A percentile compares a stretch with the other conserved stretches of the same genome.
These are phyloP conservation scores for Cladosporium sp. DNA, from an alignment of 2,329 filamentous ascomycete species.

Conservation along the genomic window DNA sequence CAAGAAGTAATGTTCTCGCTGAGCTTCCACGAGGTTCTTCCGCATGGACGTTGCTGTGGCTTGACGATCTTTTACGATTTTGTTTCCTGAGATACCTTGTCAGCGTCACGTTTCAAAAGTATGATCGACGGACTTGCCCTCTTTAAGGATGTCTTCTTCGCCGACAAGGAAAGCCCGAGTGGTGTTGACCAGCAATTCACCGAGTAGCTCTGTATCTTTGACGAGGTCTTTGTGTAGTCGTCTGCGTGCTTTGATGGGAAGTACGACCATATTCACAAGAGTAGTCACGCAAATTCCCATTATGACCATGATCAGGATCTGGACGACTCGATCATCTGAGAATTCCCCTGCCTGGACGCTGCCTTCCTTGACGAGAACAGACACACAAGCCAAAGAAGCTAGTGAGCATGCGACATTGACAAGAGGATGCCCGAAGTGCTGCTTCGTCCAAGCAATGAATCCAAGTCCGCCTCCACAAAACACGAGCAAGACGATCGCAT, in stretches of 20 bases:
- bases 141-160: slow-evolving; percentile 65
- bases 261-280: slow-evolving; percentile 71
- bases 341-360: slow-evolving; percentile 78
- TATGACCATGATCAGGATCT: slow-evolving; percentile 79
- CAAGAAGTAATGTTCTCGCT: slow-evolving; percentile 79
- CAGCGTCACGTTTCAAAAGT: background rate
- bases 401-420: slow-evolving; percentile 66
- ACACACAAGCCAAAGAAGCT: slow-evolving; percentile 83
- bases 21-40: slow-evolving; percentile 77
- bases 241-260: slow-evolving; percentile 70
- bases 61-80: slow-evolving; percentile 56
- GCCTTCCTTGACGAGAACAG: slow-evolving; percentile 85
- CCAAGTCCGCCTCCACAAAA: slow-evolving; percentile 85
- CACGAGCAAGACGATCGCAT: slow-evolving; percentile 72
- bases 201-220: slow-evolving; percentile 68
- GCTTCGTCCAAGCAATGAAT: slow-evolving; percentile 58
- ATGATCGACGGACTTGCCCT: background rate
- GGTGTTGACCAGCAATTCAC: slow-evolving; percentile 76
- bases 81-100: slow-evolving; percentile 47
- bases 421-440: slow-evolving; percentile 35
- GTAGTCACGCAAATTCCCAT: slow-evolving; percentile 70
- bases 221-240: slow-evolving; percentile 71
- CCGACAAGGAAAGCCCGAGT: slow-evolving; percentile 80
- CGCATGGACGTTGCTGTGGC: slow-evolving; percentile 66
- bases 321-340: slow-evolving; percentile 73